Evolutionary conservation across 495 filamentous ascomycete species (phyloP).

Genomic region (Platismatia glauca): DNA sequence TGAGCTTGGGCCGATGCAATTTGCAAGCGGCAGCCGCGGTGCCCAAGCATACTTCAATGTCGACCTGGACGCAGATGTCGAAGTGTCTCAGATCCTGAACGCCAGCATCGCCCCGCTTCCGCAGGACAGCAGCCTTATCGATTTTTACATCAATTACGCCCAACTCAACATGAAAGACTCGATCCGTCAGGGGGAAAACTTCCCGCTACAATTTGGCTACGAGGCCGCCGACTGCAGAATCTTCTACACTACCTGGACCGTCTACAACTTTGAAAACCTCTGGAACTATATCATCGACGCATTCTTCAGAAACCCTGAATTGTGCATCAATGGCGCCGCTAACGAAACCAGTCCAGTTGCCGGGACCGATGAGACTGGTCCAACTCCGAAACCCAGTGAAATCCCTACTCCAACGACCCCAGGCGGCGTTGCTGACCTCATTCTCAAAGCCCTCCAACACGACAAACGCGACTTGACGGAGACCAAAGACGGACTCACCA

Average conservation of each 20-base stretch:
- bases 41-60: constrained; percentile 21
- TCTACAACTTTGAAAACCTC: constrained; percentile 32
- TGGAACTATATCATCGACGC: constrained; percentile 38
- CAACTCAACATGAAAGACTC: constrained; percentile 36
- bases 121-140: constrained; percentile 23
- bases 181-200: constrained; percentile 28
- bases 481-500: neutral
- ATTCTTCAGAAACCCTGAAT: constrained; percentile 20
- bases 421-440: constrained; percentile 8
- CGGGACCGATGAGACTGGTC: neutral
- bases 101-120: constrained; percentile 19
- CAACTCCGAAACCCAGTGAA: neutral
- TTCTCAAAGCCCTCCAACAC: constrained; percentile 15
- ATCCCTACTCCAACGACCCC: constrained; percentile 9
- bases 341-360: constrained; percentile 5
- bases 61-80: constrained; percentile 29
- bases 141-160: constrained; percentile 28
- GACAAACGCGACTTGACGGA: constrained; percentile 1
- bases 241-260: constrained; percentile 42
- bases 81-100: constrained; percentile 23
- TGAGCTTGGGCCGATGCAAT: constrained; percentile 36
- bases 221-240: constrained; percentile 46
- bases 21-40: constrained; percentile 32
- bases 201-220: constrained; percentile 45
- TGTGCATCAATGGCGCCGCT: constrained; percentile 20